Evolutionary conservation across 2,329 filamentous ascomycete species (phyloP).

Genomic region (Domatiomyces catenatus): DNA sequence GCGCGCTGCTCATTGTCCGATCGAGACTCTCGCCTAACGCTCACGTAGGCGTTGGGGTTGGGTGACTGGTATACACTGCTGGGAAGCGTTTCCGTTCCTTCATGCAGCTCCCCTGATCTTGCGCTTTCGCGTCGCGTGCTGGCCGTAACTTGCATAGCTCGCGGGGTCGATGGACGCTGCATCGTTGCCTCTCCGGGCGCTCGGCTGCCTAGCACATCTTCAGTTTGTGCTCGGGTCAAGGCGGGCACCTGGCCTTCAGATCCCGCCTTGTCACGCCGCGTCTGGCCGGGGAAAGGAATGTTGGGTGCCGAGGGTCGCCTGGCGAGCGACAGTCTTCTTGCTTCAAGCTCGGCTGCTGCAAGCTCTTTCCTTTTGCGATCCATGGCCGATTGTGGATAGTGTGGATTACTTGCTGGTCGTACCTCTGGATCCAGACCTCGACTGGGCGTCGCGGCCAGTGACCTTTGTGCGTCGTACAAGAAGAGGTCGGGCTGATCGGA

Average conservation of each 20-base stretch:
- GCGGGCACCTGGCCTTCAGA: constrained; percentile 16
- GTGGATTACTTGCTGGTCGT: constrained; percentile 9
- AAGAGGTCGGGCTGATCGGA: not conserved
- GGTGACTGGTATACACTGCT: constrained; percentile 26
- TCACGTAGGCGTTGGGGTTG: constrained; percentile 2
- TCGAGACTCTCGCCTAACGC: constrained; percentile 11
- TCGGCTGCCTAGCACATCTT: constrained; percentile 30
- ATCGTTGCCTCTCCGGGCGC: constrained; percentile 33
- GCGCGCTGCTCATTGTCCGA: constrained; percentile 25
- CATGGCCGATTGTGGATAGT: constrained; percentile 29
- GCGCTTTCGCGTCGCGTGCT: constrained; percentile 38
- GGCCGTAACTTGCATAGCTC: constrained; percentile 57
- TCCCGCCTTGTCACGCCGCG: constrained; percentile 26
- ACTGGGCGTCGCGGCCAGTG: not conserved
- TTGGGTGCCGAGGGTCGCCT: constrained; percentile 62
- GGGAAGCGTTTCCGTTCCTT: constrained; percentile 26
- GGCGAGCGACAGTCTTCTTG: constrained; percentile 69
- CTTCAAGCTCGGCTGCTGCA: constrained; percentile 73
- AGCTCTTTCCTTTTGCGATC: constrained; percentile 57
- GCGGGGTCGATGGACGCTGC: constrained; percentile 78
- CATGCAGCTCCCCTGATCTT: constrained; percentile 41
- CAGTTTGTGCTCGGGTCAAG: constrained; percentile 25
- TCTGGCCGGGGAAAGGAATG: constrained; percentile 58
- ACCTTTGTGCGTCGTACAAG: not conserved
- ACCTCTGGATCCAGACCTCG: constrained; percentile 1